Conservation (phyloP, 2,329 filamentous ascomycete species). For the Beauveria asiatica region DNA sequence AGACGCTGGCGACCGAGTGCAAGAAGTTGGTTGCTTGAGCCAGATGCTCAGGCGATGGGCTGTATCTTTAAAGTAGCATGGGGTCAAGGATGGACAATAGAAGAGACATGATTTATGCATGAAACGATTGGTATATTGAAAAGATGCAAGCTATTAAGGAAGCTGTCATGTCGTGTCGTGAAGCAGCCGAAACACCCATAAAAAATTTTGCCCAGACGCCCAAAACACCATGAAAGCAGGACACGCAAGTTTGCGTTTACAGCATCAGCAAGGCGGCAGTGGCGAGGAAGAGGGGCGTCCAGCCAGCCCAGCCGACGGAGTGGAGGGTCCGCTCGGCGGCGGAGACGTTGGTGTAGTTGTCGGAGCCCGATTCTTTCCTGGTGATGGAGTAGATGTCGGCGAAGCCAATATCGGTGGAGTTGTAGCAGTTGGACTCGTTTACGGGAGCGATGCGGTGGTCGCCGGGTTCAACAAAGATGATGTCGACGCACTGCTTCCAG, state of each 20-base stretch:
- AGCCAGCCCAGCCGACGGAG: constrained; percentile 8
- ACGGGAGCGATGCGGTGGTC: constrained; percentile 61
- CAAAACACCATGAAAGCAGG: neutral
- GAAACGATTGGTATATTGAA: neutral
- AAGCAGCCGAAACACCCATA: neutral
- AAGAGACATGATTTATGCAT: neutral
- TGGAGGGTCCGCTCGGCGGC: constrained; percentile 4
- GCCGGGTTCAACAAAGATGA: constrained; percentile 75
- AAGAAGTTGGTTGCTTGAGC: constrained; percentile 22
- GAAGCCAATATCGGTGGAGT: constrained; percentile 70
- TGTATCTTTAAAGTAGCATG: neutral
- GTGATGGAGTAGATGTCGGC: constrained; percentile 66
- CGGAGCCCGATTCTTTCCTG: constrained; percentile 32
- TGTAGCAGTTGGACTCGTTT: constrained; percentile 79
- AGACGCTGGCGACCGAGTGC: constrained; percentile 39
- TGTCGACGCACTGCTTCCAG: constrained; percentile 71
- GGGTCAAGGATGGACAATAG: neutral
- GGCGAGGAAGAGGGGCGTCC: constrained; percentile 9
- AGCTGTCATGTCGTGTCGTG: neutral
- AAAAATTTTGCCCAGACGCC: neutral
- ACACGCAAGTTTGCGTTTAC: neutral
- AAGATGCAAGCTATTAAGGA: neutral
- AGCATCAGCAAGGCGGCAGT: neutral
- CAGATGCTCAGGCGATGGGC: no score
- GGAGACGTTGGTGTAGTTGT: constrained; percentile 15